A percentile compares a stretch with the other conserved stretches of the same genome.
These are phyloP conservation scores for Mariannaea elegans DNA, from an alignment of 2,329 filamentous ascomycete species.

Conservation along the genomic window DNA sequence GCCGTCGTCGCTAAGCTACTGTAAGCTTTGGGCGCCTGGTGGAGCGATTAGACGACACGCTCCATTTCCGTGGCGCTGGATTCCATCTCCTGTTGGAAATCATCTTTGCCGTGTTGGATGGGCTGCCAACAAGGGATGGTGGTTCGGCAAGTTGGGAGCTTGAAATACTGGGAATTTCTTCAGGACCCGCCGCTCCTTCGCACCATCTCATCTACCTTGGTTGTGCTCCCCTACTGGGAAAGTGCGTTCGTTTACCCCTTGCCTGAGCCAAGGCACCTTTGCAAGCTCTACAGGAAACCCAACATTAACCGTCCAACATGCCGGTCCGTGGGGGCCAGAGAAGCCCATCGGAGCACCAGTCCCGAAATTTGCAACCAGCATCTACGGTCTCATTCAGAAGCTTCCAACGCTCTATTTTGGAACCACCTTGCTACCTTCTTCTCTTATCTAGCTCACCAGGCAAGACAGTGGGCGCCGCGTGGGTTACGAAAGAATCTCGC, in stretches of 20 bases:
- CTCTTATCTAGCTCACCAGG: slow-evolving; percentile 1
- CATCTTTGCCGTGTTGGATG: too few relatives aligned
- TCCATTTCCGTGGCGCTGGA: slow-evolving; percentile 6
- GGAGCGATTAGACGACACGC: slow-evolving; percentile 6
- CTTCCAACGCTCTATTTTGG: slow-evolving; percentile 5
- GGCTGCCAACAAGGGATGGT: neutral
- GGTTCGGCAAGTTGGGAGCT: neutral
- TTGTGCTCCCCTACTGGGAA: neutral
- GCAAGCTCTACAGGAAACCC: neutral
- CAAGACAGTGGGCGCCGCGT: slow-evolving; percentile 12
- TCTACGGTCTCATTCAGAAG: slow-evolving; percentile 5
- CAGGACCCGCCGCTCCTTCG: neutral
- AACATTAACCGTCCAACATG: slow-evolving; percentile 7
- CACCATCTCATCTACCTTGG: neutral
- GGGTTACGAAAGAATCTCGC: slow-evolving; percentile 2
- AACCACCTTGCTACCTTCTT: slow-evolving; percentile 6
- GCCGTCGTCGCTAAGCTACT: slow-evolving; percentile 19
- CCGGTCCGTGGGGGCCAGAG: slow-evolving; percentile 8
- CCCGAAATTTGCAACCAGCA: slow-evolving; percentile 14
- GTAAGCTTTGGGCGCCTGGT: slow-evolving; percentile 10
- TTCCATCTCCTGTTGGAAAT: neutral
- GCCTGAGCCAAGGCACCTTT: neutral
- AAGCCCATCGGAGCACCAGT: slow-evolving; percentile 6
- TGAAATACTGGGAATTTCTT: neutral
- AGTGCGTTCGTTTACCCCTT: neutral